These are phyloP conservation scores for Actinomortierella ambigua DNA, from an alignment of 371 early-diverging fungal genomes.

Conservation along the genomic window DNA sequence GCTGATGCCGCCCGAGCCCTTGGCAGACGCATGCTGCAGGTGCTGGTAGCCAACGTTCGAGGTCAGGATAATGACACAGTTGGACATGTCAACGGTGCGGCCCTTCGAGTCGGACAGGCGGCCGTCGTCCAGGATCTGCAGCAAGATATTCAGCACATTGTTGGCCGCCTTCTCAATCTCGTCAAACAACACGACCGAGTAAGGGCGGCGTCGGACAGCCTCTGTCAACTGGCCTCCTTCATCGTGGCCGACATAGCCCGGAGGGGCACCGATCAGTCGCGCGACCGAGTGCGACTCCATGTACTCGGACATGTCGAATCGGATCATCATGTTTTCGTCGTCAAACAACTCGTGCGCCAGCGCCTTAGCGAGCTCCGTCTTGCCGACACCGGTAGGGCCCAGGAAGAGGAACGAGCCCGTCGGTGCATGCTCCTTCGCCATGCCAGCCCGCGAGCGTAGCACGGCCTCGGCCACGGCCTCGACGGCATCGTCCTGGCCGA, in stretches of 20 bases:
- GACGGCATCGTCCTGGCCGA: constrained; percentile 87
- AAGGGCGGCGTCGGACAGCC: constrained; percentile 85
- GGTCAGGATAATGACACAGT: constrained; percentile 93
- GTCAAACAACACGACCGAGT: constrained; percentile 91
- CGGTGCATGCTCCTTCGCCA: constrained; percentile 60
- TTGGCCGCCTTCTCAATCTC: constrained; percentile 94
- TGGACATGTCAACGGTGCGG: constrained; percentile 86
- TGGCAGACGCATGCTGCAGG: constrained; percentile 61
- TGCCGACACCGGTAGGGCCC: constrained; percentile 93
- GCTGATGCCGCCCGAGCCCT: constrained; percentile 52
- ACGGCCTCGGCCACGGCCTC: constrained; percentile 85
- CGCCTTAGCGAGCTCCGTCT: constrained; percentile 92
- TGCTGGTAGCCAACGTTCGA: constrained; percentile 83
- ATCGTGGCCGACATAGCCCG: constrained; percentile 86
- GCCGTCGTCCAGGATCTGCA: constrained; percentile 93
- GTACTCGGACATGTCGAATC: constrained; percentile 95
- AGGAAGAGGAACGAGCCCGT: constrained; percentile 91
- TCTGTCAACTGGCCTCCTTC: constrained; percentile 93
- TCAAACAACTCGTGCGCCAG: constrained; percentile 89
- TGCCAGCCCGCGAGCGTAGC: constrained; percentile 49
- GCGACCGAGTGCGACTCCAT: constrained; percentile 75
- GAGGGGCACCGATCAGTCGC: constrained; percentile 90
- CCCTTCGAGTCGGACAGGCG: constrained; percentile 89
- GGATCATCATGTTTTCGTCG: constrained; percentile 84
- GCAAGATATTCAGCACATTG: constrained; percentile 72